Base-by-base conservation (phyloP, 2,329 filamentous ascomycete genomes). In the Leptoxyphium fumago region DNA sequence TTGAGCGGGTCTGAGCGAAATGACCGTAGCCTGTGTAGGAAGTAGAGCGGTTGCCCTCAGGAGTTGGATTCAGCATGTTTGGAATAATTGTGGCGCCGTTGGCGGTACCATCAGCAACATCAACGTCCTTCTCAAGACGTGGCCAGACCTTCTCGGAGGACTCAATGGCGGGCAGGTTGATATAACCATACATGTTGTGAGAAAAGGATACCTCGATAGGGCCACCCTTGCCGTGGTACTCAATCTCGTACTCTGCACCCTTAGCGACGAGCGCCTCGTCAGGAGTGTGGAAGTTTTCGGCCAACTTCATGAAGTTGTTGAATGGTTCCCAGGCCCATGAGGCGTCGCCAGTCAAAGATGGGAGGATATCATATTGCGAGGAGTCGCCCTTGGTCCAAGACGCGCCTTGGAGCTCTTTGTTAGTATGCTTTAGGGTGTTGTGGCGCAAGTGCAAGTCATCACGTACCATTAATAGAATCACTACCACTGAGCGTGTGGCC, bases 401-500 rank as follows among this genome's bases (percentile, higher is more conserved):
- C 10, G 52, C 52, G 11, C 55, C 53, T 26, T 26, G 7, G 21
- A 26, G 7, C 21, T 4, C 21, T 7, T 26, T 26, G 21, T 26
- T 26, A 26, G 21, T 26, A 26, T 7, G 21, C 21, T 26, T 26
- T 26, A 7, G 4, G 21, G 7, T 4, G 21, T 26, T 26, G 21
- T 7, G 7, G 7, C 21, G 7, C 21, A 26, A 65, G 71, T 28
- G 70, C 64, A 43, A 55, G 57, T 50, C 52, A 62, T n/a, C 59
- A 50, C 52, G 59, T 57, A 15, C 52, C 55, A 34, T 56, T 57
- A 13, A 57, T 44, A 26, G 49, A 51, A 32, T 48, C 52, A 38
- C 48, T 53, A 1, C 55, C 55, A 26, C 53, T 52, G 5, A 56
- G 50, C 9, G 47, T 55, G 41, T 49, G 54, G 39, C 55, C 55